Conservation (phyloP, 2,329 filamentous ascomycete species). For the Sphaerulina populicola region DNA sequence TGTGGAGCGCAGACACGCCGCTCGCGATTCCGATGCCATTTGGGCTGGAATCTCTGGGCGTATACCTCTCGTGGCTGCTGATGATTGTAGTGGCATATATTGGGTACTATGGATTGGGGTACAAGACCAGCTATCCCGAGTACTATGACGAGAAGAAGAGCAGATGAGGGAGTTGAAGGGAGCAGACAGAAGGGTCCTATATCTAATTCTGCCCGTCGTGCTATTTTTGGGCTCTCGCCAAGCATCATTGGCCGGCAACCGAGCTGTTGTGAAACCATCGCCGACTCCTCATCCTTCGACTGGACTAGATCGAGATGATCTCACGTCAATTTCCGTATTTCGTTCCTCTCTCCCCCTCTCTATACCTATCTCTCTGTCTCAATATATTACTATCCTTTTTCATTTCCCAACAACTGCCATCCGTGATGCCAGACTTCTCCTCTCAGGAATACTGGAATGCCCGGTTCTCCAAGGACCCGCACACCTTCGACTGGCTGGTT, state of each 20-base stretch:
- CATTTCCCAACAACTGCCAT: neutral
- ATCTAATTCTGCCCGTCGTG: no score
- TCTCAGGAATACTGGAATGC: conserved; percentile 20
- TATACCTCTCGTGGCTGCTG: conserved; percentile 18
- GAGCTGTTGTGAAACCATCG: no score
- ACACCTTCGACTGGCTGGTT: conserved; percentile 21
- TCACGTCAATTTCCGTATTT: no score
- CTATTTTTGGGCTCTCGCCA: no score
- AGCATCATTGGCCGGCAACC: no score
- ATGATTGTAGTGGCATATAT: conserved; percentile 18
- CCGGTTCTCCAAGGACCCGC: conserved; percentile 16
- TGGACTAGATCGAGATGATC: no score
- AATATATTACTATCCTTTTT: neutral
- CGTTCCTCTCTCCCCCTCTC: neutral
- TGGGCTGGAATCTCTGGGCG: conserved; percentile 13
- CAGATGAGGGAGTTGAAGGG: neutral
- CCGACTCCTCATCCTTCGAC: no score
- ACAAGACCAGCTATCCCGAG: conserved; percentile 19
- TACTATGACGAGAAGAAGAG: conserved; percentile 18
- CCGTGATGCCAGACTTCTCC: conserved; percentile 19
- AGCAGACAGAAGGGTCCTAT: neutral
- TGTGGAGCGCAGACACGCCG: conserved; percentile 19
- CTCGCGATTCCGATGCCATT: conserved; percentile 20
- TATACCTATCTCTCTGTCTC: neutral
- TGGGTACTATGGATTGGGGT: conserved; percentile 17